Percentiles rank a stretch among this genome's conserved stretches.
These are phyloP conservation scores for Xylariaceae sp. DNA, from an alignment of 2,329 filamentous ascomycete genomes.

Conservation along the genomic window DNA sequence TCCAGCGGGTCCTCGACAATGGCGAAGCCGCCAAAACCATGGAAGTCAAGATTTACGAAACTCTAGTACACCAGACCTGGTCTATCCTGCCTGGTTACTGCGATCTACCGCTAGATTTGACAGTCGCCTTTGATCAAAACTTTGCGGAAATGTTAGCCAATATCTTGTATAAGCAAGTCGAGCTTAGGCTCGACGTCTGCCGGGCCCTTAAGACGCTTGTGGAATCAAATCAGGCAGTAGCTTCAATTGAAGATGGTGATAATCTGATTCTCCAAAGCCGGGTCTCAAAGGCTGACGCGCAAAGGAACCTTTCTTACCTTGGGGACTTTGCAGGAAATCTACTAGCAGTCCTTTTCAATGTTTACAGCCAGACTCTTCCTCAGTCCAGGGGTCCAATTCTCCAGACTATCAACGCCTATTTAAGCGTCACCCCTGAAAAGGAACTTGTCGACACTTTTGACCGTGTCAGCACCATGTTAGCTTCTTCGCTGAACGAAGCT, in stretches of 20 bases:
- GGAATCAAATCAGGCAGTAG: conserved; percentile 86
- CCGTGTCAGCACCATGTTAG: conserved; percentile 82
- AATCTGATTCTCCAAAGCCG: conserved; percentile 77
- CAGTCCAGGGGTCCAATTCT: conserved; percentile 89
- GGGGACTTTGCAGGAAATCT: conserved; percentile 82
- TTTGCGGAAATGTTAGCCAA: conserved; percentile 93
- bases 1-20: conserved; percentile 84
- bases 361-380: conserved; percentile 94
- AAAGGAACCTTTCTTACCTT: conserved; percentile 81
- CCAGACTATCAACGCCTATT: conserved; percentile 90
- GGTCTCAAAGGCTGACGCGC: conserved; percentile 73
- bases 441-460: conserved; percentile 89
- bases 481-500: conserved; percentile 68
- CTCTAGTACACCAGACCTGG: conserved; percentile 94
- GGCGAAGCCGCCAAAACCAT: conserved; percentile 84
- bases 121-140: conserved; percentile 75
- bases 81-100: conserved; percentile 92
- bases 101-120: conserved; percentile 81
- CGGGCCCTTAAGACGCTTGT: conserved; percentile 82
- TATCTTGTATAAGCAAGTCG: conserved; percentile 87
- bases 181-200: conserved; percentile 85
- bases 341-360: conserved; percentile 96
- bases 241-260: conserved; percentile 69
- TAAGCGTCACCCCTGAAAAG: conserved; percentile 78
- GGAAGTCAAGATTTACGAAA: conserved; percentile 93